These are phyloP conservation scores for Sporothrix pallida DNA, from an alignment of 2,329 filamentous ascomycete species.

Conservation along the genomic window DNA sequence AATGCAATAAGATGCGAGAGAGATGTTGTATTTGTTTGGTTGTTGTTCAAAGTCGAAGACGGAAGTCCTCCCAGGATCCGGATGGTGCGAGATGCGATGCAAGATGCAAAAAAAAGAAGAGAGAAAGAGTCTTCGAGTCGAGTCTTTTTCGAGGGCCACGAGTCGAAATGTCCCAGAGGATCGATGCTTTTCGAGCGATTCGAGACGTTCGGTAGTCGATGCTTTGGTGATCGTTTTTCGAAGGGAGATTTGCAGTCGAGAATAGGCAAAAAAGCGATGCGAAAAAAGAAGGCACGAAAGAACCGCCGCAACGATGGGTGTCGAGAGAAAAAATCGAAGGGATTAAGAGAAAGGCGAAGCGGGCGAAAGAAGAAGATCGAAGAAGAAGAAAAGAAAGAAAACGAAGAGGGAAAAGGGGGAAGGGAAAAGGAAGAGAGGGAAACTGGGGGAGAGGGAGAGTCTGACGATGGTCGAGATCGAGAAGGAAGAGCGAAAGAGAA, in stretches of 20 bases:
- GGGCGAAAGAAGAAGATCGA: slow-evolving; percentile 2
- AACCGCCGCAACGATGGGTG: slow-evolving; percentile 26
- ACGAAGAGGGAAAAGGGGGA: background rate
- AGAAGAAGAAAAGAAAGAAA: slow-evolving; percentile 22
- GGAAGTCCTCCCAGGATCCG: slow-evolving; percentile 26
- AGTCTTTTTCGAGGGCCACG: background rate
- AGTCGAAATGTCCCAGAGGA: background rate
- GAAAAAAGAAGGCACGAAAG: slow-evolving; percentile 10
- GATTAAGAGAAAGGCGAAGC: slow-evolving; percentile 21
- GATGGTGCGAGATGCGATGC: slow-evolving; percentile 19
- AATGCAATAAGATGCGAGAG: background rate
- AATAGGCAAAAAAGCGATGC: slow-evolving; percentile 17
- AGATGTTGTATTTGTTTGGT: background rate
- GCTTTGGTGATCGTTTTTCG: slow-evolving; percentile 4
- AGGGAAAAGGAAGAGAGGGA: background rate
- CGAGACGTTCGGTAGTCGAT: background rate
- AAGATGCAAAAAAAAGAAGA: slow-evolving; percentile 18
- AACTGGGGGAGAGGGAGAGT: slow-evolving; percentile 11
- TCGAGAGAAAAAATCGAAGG: slow-evolving; percentile 27
- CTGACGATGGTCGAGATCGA: slow-evolving; percentile 25
- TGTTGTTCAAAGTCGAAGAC: slow-evolving; percentile 5
- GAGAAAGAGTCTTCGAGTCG: background rate
- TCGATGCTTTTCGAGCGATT: background rate
- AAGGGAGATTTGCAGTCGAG: background rate
- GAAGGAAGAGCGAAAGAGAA: background rate